Evolutionary conservation across 495 filamentous ascomycete genomes (phyloP), one percentile per base, ranked within the genome.

Genomic region (Poronia punctata): DNA sequence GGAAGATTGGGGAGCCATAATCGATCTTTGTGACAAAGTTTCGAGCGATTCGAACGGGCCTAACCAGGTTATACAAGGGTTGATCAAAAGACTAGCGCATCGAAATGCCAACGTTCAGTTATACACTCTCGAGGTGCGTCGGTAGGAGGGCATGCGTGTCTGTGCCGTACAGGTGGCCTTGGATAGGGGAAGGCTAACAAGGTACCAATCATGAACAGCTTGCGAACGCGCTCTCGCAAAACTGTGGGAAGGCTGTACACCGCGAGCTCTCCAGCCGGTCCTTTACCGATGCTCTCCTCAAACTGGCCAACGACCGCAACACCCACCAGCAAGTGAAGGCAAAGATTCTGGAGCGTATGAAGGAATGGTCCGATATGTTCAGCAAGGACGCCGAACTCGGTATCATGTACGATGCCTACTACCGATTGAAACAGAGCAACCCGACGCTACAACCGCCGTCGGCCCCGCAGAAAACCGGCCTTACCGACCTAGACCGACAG

Each of bases 61-160:
- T 36, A 95, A 94, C 66, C 90, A 97, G 68, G 88, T 80, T 12
- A 86, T 97, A 46, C 85, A 88, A 46, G 83, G 86, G 44, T 74
- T 98, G 74, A 98, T 97, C 61, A 97, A 95, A 67, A 74, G 92
- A 43, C 72, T 98, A 48, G 93, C 92, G 40, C 90, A 98, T 66
- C 79, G 92, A 45, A 98, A 98, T 66, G 92, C 92, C 41, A 97
- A 98, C 65, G 92, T 98, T n/a, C 92, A 98, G 66, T 74, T 98
- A 22, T 98, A 98, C 59, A 97, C 92, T 14, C 74, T 98, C 42
- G 92, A 98, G 75, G 88, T 92, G 52, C 32, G 74, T 56, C 30
- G 20, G 23, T 30, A 28, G 11, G 7, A 25, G n/a, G 10, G 5
- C 12, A 4, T 31, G 9, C 32, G 12, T n/a, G 25, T 26, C 12